Percentiles rank a stretch among this genome's conserved stretches.
These are phyloP conservation scores for Ceratobasidium sp. DNA, from an alignment of 1,284 basidiomycete genomes.

Conservation along the genomic window DNA sequence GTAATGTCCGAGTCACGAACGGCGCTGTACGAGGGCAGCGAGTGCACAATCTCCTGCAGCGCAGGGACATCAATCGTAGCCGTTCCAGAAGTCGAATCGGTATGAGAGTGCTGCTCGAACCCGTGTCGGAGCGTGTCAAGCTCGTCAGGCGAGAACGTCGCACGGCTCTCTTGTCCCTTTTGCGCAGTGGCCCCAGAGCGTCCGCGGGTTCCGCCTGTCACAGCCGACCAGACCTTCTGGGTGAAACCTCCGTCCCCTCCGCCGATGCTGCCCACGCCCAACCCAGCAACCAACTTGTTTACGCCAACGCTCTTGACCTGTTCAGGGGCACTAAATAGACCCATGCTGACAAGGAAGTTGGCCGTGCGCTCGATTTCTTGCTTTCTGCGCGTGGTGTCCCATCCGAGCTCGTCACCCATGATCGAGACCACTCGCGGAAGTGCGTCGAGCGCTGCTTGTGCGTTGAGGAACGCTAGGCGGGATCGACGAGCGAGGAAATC, in stretches of 20 bases:
- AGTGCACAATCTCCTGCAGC: constrained; percentile 22
- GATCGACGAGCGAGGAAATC: constrained; percentile 94
- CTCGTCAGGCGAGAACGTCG: constrained; percentile 45
- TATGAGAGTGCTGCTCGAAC: constrained; percentile 43
- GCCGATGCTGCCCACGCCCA: constrained; percentile 47
- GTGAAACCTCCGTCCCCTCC: constrained; percentile 47
- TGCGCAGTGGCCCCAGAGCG: constrained; percentile 44
- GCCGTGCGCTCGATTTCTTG: constrained; percentile 67
- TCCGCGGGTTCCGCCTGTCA: constrained; percentile 30
- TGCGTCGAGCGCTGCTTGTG: constrained; percentile 82
- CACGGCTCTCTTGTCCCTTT: constrained; percentile 43
- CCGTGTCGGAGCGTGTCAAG: constrained; percentile 43
- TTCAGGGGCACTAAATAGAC: constrained; percentile 57
- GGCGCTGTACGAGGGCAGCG: constrained; percentile 26
- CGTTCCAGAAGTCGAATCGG: background rate
- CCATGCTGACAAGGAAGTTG: constrained; percentile 79
- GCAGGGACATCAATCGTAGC: constrained; percentile 17
- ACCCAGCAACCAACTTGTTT: constrained; percentile 42
- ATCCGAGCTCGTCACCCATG: constrained; percentile 86
- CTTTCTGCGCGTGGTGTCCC: constrained; percentile 66
- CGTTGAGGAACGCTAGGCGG: constrained; percentile 92
- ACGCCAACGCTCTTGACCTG: constrained; percentile 17
- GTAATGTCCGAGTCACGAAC: constrained; percentile 28
- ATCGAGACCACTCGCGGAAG: constrained; percentile 90
- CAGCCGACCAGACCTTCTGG: constrained; percentile 3